Base-by-base conservation (phyloP, 2,329 filamentous ascomycete genomes). In the Plenodomus tracheiphilus region DNA sequence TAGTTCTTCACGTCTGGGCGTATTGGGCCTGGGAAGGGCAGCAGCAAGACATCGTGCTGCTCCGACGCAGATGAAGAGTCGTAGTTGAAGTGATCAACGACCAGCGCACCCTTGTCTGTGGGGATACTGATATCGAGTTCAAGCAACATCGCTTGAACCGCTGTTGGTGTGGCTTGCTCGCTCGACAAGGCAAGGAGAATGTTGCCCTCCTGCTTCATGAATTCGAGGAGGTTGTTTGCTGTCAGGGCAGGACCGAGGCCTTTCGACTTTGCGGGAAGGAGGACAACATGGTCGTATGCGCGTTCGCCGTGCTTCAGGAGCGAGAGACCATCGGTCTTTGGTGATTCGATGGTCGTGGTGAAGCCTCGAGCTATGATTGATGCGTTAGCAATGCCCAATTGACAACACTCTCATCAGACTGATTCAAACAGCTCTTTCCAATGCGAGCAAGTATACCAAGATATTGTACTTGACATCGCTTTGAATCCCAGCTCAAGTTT, bases 41-140 rank as follows among this genome's bases (percentile, higher is more conserved):
- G 77, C 22, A 97, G 81, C 38, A 99, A 79, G 22, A 96, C 89
- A 74, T 97, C 91, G 75, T 99, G 94, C 68, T 85, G 83, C 57
- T 97, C 91, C 41, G 85, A 69, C 4, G 93, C 87, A 35, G 87
- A 90, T 25, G 82, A 62, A 47, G 82, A 80, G 68, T 97, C 93
- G 76, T 94, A 94, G 77, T 90, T 88, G 84, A 97, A 97, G 79
- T 99, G 94, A 75, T 97, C 94, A 53, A 97, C 87, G 5, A 96
- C 87, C 49, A 93, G 79, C 48, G 89, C 86, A 47, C 87, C 90
- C 66, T 92, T 89, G 74, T 96, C 93, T 30, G 84, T 76, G 34
- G 94, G 90, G n/a, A 97, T 83, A 59, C 86, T 80, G 66, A 99
- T 88, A 69, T 97, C 93, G 71, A 97, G 81, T 75, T 97, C 91